Percentiles rank a stretch among this genome's conserved stretches.
phyloP scores from a whole-genome alignment of 2,329 filamentous ascomycete genomes.

The Diplodia intermedia region DNA sequence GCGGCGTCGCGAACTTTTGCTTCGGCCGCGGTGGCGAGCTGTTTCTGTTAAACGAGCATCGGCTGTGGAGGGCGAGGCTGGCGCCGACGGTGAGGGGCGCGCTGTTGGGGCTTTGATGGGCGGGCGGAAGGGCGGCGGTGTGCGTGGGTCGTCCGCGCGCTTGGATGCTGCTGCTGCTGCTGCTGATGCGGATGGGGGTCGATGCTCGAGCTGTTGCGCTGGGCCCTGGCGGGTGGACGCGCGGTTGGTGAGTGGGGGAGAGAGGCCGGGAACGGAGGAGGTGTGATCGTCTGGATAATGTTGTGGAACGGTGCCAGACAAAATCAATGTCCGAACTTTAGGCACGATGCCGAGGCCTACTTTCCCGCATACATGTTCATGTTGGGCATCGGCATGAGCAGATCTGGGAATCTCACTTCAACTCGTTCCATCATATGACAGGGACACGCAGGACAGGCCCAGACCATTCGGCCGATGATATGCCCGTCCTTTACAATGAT shows the following conservation, averaged over 20 bases:
- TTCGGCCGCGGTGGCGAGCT: slow-evolving; percentile 56
- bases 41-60: slow-evolving; percentile 55
- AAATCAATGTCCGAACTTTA: no score
- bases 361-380: slow-evolving; percentile 33
- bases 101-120: slow-evolving; percentile 31
- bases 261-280: no score
- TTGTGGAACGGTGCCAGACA: no score
- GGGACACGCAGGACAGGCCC: background rate
- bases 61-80: slow-evolving; percentile 38
- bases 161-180: no score
- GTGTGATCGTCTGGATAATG: no score
- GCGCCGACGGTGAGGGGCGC: slow-evolving; percentile 33
- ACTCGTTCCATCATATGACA: background rate
- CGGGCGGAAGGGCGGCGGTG: no score
- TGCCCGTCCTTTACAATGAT: background rate
- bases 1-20: slow-evolving; percentile 57
- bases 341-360: no score
- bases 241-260: no score
- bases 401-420: background rate
- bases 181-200: no score
- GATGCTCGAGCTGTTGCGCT: no score
- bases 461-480: background rate
- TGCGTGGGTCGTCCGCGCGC: no score
- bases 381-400: slow-evolving; percentile 38
- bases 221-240: no score